Conservation (phyloP, 169 alveolate species). For the Eimeria praecox region DNA sequence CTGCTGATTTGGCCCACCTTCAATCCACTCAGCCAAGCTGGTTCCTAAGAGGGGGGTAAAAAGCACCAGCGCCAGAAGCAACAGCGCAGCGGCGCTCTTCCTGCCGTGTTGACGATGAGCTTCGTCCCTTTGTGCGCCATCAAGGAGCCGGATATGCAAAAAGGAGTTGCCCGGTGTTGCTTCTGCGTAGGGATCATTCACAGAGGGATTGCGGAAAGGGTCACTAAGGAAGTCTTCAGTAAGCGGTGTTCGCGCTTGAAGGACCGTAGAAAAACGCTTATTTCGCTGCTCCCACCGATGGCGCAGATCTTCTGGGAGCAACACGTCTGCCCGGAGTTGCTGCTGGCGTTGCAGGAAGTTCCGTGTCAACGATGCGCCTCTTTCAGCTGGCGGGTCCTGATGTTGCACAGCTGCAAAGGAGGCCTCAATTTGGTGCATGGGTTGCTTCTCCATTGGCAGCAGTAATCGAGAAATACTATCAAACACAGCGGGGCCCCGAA, state of each 20-base stretch:
- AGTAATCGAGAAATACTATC: background rate
- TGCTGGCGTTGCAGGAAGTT: constrained; percentile 1
- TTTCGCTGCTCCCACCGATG: background rate
- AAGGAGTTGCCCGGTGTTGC: background rate
- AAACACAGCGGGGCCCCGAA: constrained; percentile 21
- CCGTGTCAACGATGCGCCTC: background rate
- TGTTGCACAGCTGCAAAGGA: background rate
- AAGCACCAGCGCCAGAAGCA: constrained; percentile 63
- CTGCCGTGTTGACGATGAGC: background rate
- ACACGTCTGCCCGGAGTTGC: background rate
- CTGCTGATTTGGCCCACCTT: constrained; percentile 55
- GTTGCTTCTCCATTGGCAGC: constrained; percentile 3
- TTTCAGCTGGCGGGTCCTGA: background rate
- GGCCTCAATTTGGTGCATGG: background rate
- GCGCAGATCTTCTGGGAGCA: background rate
- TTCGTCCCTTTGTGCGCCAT: background rate
- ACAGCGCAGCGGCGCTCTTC: constrained; percentile 61
- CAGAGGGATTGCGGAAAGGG: background rate
- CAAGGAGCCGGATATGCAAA: constrained; percentile 3
- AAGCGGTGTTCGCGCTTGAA: background rate
- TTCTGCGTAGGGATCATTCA: background rate
- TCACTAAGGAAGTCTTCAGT: background rate
- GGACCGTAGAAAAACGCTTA: background rate
- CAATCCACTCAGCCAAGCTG: constrained; percentile 65
- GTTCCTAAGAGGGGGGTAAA: constrained; percentile 35